Percentiles rank a stretch among this genome's conserved stretches.
Conservation (phyloP, 2,329 filamentous ascomycete species). For the Ceratocystis diversiconidia region DNA sequence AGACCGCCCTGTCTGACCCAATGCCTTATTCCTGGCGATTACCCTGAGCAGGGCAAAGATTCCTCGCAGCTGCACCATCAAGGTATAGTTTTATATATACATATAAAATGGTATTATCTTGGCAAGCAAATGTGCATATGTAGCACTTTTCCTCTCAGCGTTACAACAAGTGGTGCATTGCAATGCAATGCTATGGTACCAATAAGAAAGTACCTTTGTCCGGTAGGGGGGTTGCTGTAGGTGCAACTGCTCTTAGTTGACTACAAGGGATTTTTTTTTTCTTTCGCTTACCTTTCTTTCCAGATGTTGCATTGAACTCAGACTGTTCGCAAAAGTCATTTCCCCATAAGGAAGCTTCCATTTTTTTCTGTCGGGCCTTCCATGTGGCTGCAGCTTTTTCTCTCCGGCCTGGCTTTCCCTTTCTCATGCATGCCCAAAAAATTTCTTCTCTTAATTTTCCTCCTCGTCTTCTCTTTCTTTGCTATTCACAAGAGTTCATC, state of each 20-base stretch:
- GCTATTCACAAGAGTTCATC: neutral
- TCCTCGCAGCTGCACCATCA: neutral
- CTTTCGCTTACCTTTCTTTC: neutral
- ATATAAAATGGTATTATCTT: neutral
- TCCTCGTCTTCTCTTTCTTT: neutral
- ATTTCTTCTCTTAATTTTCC: neutral
- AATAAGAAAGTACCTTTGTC: neutral
- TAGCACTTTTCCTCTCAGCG: no score
- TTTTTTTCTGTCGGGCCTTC: constrained; percentile 7
- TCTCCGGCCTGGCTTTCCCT: neutral
- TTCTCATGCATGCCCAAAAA: neutral
- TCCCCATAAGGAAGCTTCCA: neutral
- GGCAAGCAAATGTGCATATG: neutral
- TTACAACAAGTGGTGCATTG: no score
- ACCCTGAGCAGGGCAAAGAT: neutral
- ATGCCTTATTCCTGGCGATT: neutral
- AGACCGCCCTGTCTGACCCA: neutral
- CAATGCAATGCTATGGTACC: neutral
- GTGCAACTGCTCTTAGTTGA: neutral
- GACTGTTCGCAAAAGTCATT: neutral
- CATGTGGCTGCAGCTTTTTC: constrained; percentile 10
- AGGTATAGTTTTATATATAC: neutral
- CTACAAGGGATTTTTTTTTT: neutral
- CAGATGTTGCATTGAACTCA: neutral
- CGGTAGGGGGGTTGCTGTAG: no score